Base-by-base conservation (phyloP, 202 grass and related monocot species). In the Schoenoplectus tabernaemontani region DNA sequence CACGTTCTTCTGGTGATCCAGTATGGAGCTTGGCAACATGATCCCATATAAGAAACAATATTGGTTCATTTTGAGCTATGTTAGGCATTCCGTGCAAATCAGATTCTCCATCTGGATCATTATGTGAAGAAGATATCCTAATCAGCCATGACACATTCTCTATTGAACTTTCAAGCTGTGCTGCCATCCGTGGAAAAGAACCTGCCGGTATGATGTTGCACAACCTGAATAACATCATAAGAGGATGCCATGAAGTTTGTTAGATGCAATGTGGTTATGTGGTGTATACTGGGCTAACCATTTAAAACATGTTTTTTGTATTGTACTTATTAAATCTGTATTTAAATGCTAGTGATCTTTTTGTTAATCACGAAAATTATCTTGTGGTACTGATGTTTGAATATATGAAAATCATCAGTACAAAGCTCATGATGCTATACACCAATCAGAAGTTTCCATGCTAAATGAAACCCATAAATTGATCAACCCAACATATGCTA, bases 31-130 rank as follows among this genome's bases (percentile, higher is more conserved):
- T 84, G 41, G 93, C 93, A 59, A 96, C 78, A 76, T 96, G 82
- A 76, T 87, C 89, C 93, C 90, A 96, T 60, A 96, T 96, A 22
- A 92, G 47, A 83, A 86, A 96, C 20, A 92, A 84, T 61, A 92
- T 90, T 43, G 93, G 93, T 84, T 96, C 90, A 82, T 88, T 91
- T 57, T 92, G 93, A 77, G 87, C 85, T 81, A 92, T 96, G 76
- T 92, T 92, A 63, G 93, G 93, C 78, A 92, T 68, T 9, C 93
- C 93, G 0, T 86, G 70, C 61, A 92, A 58, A 36, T 47, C 86
- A 3, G 64, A 82, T 63, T 95, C 89, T 48, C 82, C 90, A 50
- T 85, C 89, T 3, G 20, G 87, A 56, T 82, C 86, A 4, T 51
- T 87, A 2, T 69, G 77, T 23, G 87, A 24, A 9, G 90, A 88